Base-by-base conservation (phyloP, 441 rosid genomes). In the Euphorbia schlechtendalii region DNA sequence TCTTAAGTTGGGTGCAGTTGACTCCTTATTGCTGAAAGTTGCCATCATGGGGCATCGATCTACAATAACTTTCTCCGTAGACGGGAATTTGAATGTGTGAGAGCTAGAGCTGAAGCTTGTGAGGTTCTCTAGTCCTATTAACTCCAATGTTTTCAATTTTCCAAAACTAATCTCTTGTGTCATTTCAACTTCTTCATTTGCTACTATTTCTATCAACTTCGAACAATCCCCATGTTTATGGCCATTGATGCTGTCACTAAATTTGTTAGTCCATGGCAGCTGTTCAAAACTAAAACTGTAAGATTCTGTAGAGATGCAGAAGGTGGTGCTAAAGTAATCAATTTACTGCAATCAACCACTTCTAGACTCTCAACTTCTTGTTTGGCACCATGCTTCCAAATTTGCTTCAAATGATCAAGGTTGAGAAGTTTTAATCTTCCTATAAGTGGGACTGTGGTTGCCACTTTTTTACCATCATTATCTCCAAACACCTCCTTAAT, bases 1-100 rank as follows among this genome's bases (percentile, higher is more conserved):
- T 32, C 14, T 14, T 6, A 73, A 22, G 49, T 20, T 73, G 24
- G 76, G 69, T 14, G 69, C 12, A 28, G 14, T 52, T 22, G 22
- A 20, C 13, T 52, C 56, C 9, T 52, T 21, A 52, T 52, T 7
- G 27, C 56, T 20, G 15, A 52, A 52, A 52, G 22, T 52, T 28
- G 5, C 25, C 56, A 52, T 52, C 14, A 21, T 52, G 27, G 56
- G 56, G 56, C 56, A 52, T 5, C 3, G 13, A 21, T 52, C 2
- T 22, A 52, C 14, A 20, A 4, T 52, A 20, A 52, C 56, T 52
- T 52, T 13, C 22, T 52, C 56, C 27, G 22, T 1, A 52, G 56
- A 52, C 22, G 56, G 56, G 56, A 52, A 52, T 21, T 21, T 52
- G 56, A 52, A 52, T 3, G 27, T 52, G 13, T 52, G 25, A 52